These are phyloP conservation scores for Auricularia cornea DNA, from an alignment of 768 basidiomycete species.

Conservation along the genomic window DNA sequence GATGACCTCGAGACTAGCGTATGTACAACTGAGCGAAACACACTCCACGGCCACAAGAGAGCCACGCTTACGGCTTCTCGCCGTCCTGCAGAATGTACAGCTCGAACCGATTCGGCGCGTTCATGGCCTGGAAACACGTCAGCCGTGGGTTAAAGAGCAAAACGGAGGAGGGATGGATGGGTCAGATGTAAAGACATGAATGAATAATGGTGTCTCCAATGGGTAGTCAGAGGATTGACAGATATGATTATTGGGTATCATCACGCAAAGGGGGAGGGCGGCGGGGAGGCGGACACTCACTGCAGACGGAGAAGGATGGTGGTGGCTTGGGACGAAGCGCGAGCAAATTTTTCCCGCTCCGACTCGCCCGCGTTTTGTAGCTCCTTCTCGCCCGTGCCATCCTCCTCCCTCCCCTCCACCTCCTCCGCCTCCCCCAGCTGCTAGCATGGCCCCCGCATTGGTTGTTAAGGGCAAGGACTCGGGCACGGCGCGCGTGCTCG, in stretches of 20 bases:
- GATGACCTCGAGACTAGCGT: conserved; percentile 70
- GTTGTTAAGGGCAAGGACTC: conserved; percentile 63
- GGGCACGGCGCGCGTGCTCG: conserved; percentile 80
- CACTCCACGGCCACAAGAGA: conserved; percentile 2
- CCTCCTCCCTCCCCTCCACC: neutral
- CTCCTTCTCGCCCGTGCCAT: no score
- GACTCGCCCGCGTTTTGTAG: neutral
- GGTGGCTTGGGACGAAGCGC: neutral
- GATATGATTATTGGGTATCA: conserved; percentile 31
- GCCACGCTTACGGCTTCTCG: conserved; percentile 75
- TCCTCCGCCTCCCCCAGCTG: neutral
- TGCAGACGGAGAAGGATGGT: neutral
- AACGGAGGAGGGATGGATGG: neutral
- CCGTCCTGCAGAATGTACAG: conserved; percentile 87
- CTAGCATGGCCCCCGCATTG: conserved; percentile 40
- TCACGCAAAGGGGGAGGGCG: conserved; percentile 16
- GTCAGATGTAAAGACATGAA: conserved; percentile 15
- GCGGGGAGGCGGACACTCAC: neutral
- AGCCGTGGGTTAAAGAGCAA: conserved; percentile 1
- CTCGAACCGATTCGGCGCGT: conserved; percentile 91
- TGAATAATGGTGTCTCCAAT: conserved; percentile 20
- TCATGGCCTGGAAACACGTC: conserved; percentile 41
- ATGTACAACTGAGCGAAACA: conserved; percentile 6
- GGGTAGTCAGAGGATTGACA: conserved; percentile 47
- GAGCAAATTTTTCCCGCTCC: neutral